Percentiles rank a stretch among this genome's conserved stretches.
Evolutionary conservation across 176 grass and related monocot species (phyloP).

Genomic region (Tuctoria greenei): DNA sequence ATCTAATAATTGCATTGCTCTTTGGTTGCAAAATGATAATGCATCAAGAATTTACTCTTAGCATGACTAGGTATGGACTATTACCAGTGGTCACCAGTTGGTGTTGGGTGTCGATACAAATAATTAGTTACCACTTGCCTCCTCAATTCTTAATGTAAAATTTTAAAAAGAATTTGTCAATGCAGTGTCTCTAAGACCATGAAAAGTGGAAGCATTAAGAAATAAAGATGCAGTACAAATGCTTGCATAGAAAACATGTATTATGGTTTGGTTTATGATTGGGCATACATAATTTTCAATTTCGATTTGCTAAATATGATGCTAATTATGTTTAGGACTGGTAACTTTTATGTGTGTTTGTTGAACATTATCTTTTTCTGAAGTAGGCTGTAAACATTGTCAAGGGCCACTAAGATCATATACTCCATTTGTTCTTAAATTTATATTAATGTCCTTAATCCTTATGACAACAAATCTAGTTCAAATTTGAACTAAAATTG

Average conservation of each 20-base stretch:
- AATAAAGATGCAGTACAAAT: not conserved
- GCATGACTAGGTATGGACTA: not conserved
- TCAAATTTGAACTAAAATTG: too few species aligned
- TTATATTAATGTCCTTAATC: too few species aligned
- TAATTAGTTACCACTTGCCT: not conserved
- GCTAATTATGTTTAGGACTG: slow-evolving; percentile 1
- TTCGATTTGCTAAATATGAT: slow-evolving; percentile 17
- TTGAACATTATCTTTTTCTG: not conserved
- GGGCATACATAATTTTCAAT: slow-evolving; percentile 5
- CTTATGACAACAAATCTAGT: too few species aligned
- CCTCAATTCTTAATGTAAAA: not conserved
- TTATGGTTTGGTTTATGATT: slow-evolving; percentile 13
- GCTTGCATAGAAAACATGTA: slow-evolving; percentile 2
- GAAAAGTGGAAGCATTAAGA: not conserved
- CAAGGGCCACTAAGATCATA: too few species aligned
- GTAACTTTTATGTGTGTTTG: slow-evolving; percentile 15
- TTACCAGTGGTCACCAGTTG: not conserved
- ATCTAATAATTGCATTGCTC: not conserved
- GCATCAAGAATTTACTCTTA: slow-evolving; percentile 17
- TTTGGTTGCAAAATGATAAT: slow-evolving; percentile 7
- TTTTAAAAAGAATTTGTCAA: not conserved
- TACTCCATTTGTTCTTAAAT: too few species aligned
- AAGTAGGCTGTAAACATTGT: not conserved
- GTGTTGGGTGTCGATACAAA: not conserved
- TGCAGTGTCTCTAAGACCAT: not conserved